Base-by-base conservation (phyloP, 768 basidiomycete genomes). In the Paxillus ammoniavirescens region DNA sequence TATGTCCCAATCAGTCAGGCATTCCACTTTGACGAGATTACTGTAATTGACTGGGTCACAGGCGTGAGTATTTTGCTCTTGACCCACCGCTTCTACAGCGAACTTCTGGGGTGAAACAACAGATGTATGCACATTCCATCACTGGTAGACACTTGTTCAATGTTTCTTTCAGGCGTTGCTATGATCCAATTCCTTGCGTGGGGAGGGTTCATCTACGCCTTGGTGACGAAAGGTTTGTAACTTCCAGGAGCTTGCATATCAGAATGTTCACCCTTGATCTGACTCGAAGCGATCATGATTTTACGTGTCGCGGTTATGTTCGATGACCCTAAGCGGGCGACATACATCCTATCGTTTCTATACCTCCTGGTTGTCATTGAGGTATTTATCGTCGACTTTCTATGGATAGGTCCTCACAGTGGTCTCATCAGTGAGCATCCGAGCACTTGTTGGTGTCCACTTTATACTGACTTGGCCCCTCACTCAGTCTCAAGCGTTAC, bases 261-360 rank as follows among this genome's bases (percentile, higher is more conserved):
- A 15, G 12, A 5, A 8, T 36, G 9, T n/a, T 17, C 14, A 0
- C 30, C 46, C 47, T 35, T 5, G 12, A 51, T 17, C 12, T 2
- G 15, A 4, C 12, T 4, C 37, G 18, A 15, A 59, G 58, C 26
- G 9, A 61, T 60, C 30, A 60, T 60, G 58, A 50, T 60, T 53
- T 30, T 60, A 15, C 48, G 59, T 36, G 46, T 60, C 5, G 53
- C 57, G 6, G 59, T 23, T 23, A 60, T 60, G 59, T 59, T 59
- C 49, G 14, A 23, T 12, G 30, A 38, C 42, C 49, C 51, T 0
- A 56, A 41, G 30, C 40, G 42, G 30, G 18, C 14, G 18, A 49
- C 10, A 21, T 35, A 23, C 2, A 50, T 53, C 14, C 42, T 59
- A 18, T 42, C 23, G 23, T 43, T 36, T n/a, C 18, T 60, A 15